Conservation (phyloP, 2,329 filamentous ascomycete genomes). For the Stachybotrys echinatus region DNA sequence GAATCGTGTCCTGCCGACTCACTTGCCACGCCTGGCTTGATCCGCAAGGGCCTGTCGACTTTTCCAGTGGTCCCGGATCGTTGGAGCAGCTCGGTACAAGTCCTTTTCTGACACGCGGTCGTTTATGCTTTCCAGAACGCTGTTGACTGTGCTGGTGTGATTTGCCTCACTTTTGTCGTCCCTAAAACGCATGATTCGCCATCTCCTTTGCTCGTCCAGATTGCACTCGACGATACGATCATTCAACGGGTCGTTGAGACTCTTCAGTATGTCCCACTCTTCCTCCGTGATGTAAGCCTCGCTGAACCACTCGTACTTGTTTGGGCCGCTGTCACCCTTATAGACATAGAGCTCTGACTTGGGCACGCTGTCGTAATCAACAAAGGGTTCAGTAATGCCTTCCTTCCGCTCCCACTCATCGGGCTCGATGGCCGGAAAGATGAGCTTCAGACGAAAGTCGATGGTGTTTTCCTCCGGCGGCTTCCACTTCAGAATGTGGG, state of each 20-base stretch:
- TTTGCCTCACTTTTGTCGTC: slow-evolving; percentile 93
- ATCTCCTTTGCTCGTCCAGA: slow-evolving; percentile 67
- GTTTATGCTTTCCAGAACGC: slow-evolving; percentile 83
- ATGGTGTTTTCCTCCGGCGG: slow-evolving; percentile 91
- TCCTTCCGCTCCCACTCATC: slow-evolving; percentile 63
- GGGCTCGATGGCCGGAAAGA: slow-evolving; percentile 68
- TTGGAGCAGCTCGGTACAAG: slow-evolving; percentile 61
- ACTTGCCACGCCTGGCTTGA: slow-evolving; percentile 16
- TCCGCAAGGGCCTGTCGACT: slow-evolving; percentile 37
- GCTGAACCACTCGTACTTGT: slow-evolving; percentile 59
- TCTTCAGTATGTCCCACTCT: slow-evolving; percentile 83
- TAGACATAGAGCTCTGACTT: slow-evolving; percentile 67
- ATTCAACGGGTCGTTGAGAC: slow-evolving; percentile 68
- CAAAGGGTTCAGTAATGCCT: slow-evolving; percentile 55
- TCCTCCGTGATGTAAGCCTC: slow-evolving; percentile 63
- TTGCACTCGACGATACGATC: slow-evolving; percentile 88
- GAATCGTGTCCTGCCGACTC: neutral
- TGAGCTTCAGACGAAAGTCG: slow-evolving; percentile 77
- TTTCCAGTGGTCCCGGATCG: slow-evolving; percentile 81
- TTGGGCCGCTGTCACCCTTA: slow-evolving; percentile 48
- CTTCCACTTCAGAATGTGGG: slow-evolving; percentile 97
- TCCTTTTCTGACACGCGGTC: slow-evolving; percentile 82
- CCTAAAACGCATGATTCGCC: slow-evolving; percentile 84
- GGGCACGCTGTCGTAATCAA: slow-evolving; percentile 78
- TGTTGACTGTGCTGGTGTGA: slow-evolving; percentile 76